These are phyloP conservation scores for Beauveria sp. DNA, from an alignment of 2,329 filamentous ascomycete species.

Conservation along the genomic window DNA sequence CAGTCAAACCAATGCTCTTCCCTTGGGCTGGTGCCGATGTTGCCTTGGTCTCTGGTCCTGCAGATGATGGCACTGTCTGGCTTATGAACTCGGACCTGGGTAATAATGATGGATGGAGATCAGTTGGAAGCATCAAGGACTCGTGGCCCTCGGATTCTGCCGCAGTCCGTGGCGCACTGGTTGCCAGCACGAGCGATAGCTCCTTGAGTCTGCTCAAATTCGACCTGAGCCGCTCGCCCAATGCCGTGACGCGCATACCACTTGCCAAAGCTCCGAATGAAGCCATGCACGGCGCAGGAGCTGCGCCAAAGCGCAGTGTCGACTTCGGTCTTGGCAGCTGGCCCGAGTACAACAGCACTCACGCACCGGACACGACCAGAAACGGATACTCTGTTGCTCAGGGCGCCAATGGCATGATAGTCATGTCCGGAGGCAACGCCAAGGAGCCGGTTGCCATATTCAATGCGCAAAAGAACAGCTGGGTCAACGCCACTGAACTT, in stretches of 20 bases:
- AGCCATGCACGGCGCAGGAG: background rate
- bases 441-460: conserved; percentile 69
- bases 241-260: conserved; percentile 28
- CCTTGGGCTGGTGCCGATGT: conserved; percentile 61
- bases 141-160: conserved; percentile 39
- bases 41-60: conserved; percentile 62
- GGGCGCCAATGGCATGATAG: conserved; percentile 57
- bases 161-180: conserved; percentile 52
- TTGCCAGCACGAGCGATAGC: conserved; percentile 60
- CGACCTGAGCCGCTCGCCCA: conserved; percentile 66
- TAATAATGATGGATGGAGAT: background rate
- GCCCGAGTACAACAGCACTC: conserved; percentile 69
- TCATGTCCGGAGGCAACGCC: conserved; percentile 68
- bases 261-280: background rate
- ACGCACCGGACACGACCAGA: conserved; percentile 57
- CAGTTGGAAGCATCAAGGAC: background rate
- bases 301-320: conserved; percentile 30
- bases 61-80: conserved; percentile 22
- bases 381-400: conserved; percentile 66
- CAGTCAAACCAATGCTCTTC: conserved; percentile 58
- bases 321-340: conserved; percentile 55
- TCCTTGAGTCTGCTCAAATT: conserved; percentile 76
- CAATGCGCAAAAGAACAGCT: conserved; percentile 64
- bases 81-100: background rate
- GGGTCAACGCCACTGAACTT: conserved; percentile 63